Evolutionary conservation across 2,329 filamentous ascomycete species (phyloP).

Genomic region (Trichoderma breve): DNA sequence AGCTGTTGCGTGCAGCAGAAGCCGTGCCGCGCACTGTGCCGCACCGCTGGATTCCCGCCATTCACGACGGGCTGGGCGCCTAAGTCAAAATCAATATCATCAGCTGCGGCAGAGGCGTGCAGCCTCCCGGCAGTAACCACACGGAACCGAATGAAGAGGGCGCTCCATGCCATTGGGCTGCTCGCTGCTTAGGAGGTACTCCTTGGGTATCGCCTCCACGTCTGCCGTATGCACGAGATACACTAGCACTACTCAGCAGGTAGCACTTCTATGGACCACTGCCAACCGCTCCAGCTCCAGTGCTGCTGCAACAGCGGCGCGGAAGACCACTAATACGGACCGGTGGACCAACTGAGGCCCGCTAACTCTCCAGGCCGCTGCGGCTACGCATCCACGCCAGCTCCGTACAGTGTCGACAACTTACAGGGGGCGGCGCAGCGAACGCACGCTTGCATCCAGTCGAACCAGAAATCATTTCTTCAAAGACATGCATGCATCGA

Average conservation of each 20-base stretch:
- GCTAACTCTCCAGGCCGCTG: background rate
- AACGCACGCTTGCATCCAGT: background rate
- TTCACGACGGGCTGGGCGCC: background rate
- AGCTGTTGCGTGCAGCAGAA: background rate
- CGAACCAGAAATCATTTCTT: background rate
- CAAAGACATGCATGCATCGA: background rate
- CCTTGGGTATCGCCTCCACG: background rate
- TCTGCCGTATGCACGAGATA: background rate
- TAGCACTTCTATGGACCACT: too few species aligned
- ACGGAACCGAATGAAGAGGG: background rate
- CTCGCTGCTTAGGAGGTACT: too few species aligned
- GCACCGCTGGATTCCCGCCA: background rate
- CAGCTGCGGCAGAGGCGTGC: slow-evolving; percentile 6
- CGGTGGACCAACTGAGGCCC: background rate
- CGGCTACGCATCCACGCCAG: background rate
- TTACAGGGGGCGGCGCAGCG: background rate
- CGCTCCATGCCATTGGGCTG: too few species aligned
- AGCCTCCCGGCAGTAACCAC: background rate
- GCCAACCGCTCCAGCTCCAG: background rate
- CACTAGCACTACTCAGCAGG: background rate
- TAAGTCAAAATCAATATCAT: slow-evolving; percentile 5
- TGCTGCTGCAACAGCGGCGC: background rate
- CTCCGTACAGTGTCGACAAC: background rate
- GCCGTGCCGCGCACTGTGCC: background rate
- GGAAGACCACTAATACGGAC: background rate